Evolutionary conservation across 352 stramenopile genomes (phyloP).

Genomic region (Peronospora farinosa): DNA sequence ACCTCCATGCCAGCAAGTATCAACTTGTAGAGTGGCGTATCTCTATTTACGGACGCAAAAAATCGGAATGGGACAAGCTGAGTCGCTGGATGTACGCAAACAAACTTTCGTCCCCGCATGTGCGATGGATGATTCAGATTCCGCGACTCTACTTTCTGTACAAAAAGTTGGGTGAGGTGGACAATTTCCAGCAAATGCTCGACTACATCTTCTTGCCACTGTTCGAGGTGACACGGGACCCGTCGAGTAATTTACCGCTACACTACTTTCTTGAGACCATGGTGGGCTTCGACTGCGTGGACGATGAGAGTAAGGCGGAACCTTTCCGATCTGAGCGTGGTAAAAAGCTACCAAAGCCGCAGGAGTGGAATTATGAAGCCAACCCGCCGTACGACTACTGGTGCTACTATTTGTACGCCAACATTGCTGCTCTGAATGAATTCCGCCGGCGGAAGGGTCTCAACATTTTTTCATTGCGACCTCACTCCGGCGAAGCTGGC

Average conservation of each 20-base stretch:
- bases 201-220: conserved; percentile 97
- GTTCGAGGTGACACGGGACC: conserved; percentile 96
- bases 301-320: conserved; percentile 96
- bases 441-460: conserved; percentile 86
- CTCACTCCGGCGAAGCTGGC: conserved; percentile 96
- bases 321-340: conserved; percentile 70
- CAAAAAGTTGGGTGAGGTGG: conserved; percentile 85
- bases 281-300: conserved; percentile 98
- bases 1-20: conserved; percentile 89
- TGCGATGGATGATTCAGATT: conserved; percentile 98
- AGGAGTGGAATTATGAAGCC: conserved; percentile 84
- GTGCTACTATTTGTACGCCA: conserved; percentile 97
- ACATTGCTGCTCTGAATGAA: conserved; percentile 94
- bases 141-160: conserved; percentile 96
- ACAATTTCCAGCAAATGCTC: conserved; percentile 97
- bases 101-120: conserved; percentile 87
- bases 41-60: conserved; percentile 91
- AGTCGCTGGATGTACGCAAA: conserved; percentile 95
- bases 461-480: conserved; percentile 95
- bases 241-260: conserved; percentile 86
- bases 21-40: conserved; percentile 92
- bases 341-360: conserved; percentile 66
- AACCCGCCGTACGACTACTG: conserved; percentile 94
- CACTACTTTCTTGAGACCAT: conserved; percentile 92
- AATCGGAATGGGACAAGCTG: conserved; percentile 95